These are phyloP conservation scores for Daldinia eschscholtzii DNA, from an alignment of 2,329 filamentous ascomycete genomes.

Conservation along the genomic window DNA sequence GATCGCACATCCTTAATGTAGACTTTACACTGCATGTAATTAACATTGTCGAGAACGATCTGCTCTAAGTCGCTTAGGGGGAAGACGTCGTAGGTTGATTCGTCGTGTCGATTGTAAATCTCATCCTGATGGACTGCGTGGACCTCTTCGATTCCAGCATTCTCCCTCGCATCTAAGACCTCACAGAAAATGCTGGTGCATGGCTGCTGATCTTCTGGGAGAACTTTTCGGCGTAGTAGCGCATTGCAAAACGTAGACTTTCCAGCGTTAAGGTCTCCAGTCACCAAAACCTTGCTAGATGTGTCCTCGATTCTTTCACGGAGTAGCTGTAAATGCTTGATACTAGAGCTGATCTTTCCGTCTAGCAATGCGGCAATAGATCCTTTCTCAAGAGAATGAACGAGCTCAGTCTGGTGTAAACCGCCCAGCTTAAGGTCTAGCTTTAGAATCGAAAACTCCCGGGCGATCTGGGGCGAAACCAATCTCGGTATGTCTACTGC, in stretches of 20 bases:
- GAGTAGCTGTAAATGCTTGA: conserved; percentile 87
- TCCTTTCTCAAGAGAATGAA: conserved; percentile 92
- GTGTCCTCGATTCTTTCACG: conserved; percentile 97
- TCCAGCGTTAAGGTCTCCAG: conserved; percentile 94
- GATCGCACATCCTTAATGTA: conserved; percentile 91
- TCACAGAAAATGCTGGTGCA: conserved; percentile 99
- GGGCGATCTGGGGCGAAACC: conserved; percentile 90
- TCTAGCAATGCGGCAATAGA: conserved; percentile 92
- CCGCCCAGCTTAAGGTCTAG: conserved; percentile 91
- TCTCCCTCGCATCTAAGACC: conserved; percentile 91
- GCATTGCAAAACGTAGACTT: conserved; percentile 99
- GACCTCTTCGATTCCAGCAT: conserved; percentile 91
- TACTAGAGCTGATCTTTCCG: conserved; percentile 92
- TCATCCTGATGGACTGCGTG: conserved; percentile 90
- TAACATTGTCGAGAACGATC: conserved; percentile 88
- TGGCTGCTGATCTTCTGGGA: conserved; percentile 97
- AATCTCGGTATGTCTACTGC: conserved; percentile 78
- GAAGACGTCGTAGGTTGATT: conserved; percentile 93
- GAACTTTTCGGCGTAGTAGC: conserved; percentile 88
- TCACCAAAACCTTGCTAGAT: conserved; percentile 95
- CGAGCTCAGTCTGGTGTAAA: conserved; percentile 87
- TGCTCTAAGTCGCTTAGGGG: conserved; percentile 82
- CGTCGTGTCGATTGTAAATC: conserved; percentile 88
- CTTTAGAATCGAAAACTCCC: conserved; percentile 96
- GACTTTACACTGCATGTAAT: conserved; percentile 95